These are phyloP conservation scores for Solanum virginianum DNA, from an alignment of 257 asterid genomes.

Conservation along the genomic window DNA sequence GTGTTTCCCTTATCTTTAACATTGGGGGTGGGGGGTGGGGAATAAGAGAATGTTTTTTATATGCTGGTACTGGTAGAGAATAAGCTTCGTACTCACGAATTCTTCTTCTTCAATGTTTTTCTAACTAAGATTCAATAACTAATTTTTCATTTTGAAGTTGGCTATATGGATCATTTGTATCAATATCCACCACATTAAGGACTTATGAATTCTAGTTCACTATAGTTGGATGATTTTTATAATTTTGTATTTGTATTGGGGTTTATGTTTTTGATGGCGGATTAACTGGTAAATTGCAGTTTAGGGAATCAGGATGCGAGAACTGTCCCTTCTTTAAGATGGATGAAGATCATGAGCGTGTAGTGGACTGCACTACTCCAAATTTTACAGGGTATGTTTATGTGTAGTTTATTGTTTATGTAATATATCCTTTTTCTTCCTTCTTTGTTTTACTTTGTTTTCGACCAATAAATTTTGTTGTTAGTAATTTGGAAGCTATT, in stretches of 20 bases:
- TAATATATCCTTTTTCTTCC: background rate
- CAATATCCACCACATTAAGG: background rate
- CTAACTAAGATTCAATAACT: background rate
- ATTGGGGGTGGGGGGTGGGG: no score
- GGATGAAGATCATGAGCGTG: slow-evolving; percentile 80
- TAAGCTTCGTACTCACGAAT: no score
- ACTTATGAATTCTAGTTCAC: background rate
- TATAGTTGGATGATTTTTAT: background rate
- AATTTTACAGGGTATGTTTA: slow-evolving; percentile 68
- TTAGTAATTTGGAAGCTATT: background rate
- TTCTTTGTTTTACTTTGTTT: background rate
- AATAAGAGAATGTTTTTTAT: no score
- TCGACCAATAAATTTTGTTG: background rate
- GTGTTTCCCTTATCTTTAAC: no score
- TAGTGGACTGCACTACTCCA: slow-evolving; percentile 77
- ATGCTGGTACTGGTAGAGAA: background rate
- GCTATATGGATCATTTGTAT: background rate
- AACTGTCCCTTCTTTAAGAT: slow-evolving; percentile 84
- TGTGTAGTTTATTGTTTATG: background rate
- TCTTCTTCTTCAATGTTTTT: no score
- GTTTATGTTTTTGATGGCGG: background rate
- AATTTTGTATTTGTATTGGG: background rate
- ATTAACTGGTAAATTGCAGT: slow-evolving; percentile 29
- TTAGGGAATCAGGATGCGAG: slow-evolving; percentile 87
- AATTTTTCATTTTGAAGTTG: background rate